These are phyloP conservation scores for Globisporangium ultimum DNA, from an alignment of 352 stramenopile genomes.

Conservation along the genomic window DNA sequence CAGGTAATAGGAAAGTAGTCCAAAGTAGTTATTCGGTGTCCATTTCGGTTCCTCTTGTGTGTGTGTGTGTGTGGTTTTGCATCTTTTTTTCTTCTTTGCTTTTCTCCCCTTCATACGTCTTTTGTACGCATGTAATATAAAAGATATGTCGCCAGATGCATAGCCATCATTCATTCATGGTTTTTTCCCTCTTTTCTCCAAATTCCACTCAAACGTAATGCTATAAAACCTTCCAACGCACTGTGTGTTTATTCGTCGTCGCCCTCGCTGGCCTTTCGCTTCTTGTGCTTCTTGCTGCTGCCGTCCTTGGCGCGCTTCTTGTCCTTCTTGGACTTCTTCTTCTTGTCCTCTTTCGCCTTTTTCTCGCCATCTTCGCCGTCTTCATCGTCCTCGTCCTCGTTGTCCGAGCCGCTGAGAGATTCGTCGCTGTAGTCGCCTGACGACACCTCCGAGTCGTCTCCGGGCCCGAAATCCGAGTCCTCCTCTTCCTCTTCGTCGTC, in stretches of 20 bases:
- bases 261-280: constrained; percentile 5
- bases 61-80: neutral
- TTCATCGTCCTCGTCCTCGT: constrained; percentile 63
- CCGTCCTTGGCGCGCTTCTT: constrained; percentile 21
- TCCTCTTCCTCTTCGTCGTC: constrained; percentile 87
- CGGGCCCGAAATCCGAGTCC: constrained; percentile 92
- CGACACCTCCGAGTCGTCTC: constrained; percentile 53
- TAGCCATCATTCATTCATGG: no score
- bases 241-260: neutral
- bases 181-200: no score
- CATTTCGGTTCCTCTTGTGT: neutral
- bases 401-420: constrained; percentile 72
- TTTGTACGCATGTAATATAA: constrained; percentile 14
- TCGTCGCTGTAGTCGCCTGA: constrained; percentile 86
- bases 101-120: neutral
- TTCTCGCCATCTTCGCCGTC: constrained; percentile 63
- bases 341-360: constrained; percentile 40
- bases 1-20: no score
- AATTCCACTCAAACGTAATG: no score
- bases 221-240: no score
- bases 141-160: neutral
- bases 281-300: constrained; percentile 20
- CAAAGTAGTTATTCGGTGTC: no score
- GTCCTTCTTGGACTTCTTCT: constrained; percentile 62
- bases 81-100: neutral